Base-by-base conservation (phyloP, 306 rosid genomes). In the Dryas alaskensis region DNA sequence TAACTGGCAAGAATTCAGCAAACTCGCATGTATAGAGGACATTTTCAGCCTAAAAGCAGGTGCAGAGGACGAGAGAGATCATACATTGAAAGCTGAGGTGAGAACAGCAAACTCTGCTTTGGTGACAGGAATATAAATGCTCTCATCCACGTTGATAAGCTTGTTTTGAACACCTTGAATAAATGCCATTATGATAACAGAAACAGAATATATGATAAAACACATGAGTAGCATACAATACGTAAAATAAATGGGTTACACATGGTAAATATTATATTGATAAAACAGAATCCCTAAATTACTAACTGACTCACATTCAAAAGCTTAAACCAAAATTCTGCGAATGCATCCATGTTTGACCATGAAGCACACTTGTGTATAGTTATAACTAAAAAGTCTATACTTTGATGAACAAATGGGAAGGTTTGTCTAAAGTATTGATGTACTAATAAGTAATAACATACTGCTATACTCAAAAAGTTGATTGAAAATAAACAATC, bases 131-230 rank as follows among this genome's bases (percentile, higher is more conserved):
- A 93, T 80, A 76, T 70, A 86, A 77, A 93, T 81, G 76, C 31
- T 93, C 75, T 91, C 96, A 7, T 93, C 96, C 78, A 87, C 25
- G 54, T 93, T 87, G 79, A 81, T 78, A 58, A 88, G 84, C 84
- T 80, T 91, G 94, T 93, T 89, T 74, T 93, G 97, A 78, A 93
- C 97, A 73, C 84, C 97, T 93, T 72, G 58, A 81, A 75, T 69
- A 83, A 81, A 71, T 43, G 37, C 22, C 73, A 80, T 5, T 57
- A 37, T 48, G 64, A 60, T 51, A 73, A 77, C 46, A 79, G 82
- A 45, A 69, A 63, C 13, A 74, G 27, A 60, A 72, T 40, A 69
- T 40, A 69, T 19, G 19, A 47, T 27, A 31, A 55, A 37, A 47
- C 52, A 42, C 31, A 37, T 60, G 14, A 31, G 50, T 31, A 25